Percentiles rank a stretch among this genome's conserved stretches.
These are phyloP conservation scores for Stellera chamaejasme DNA, from an alignment of 345 rosid species.

Conservation along the genomic window DNA sequence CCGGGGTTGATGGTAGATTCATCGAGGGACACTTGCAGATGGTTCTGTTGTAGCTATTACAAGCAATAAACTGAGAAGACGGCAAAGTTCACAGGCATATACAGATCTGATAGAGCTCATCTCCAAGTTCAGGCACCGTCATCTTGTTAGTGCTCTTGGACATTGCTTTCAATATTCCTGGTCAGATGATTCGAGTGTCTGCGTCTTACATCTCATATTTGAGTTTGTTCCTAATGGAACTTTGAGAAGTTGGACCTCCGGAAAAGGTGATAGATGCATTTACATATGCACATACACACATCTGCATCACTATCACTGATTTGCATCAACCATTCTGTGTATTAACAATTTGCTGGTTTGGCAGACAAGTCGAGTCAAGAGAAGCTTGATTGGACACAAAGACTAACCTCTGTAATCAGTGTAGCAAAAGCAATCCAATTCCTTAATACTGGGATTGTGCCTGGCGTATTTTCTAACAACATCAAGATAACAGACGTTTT, in stretches of 20 bases:
- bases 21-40: conserved; percentile 35
- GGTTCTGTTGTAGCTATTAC: conserved; percentile 31
- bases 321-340: not conserved
- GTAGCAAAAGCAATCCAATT: conserved; percentile 49
- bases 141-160: conserved; percentile 56
- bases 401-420: conserved; percentile 40
- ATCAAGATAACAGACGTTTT: conserved; percentile 51
- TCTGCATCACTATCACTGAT: not conserved
- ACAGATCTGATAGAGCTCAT: conserved; percentile 39
- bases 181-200: conserved; percentile 29
- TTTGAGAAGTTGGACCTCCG: conserved; percentile 33
- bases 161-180: conserved; percentile 38
- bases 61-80: conserved; percentile 33
- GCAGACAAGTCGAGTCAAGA: conserved; percentile 17
- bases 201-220: conserved; percentile 34
- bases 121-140: conserved; percentile 48
- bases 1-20: conserved; percentile 22
- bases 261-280: conserved; percentile 11
- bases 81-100: conserved; percentile 22
- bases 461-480: conserved; percentile 36
- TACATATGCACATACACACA: not conserved
- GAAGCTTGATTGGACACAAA: conserved; percentile 34
- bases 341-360: not conserved
- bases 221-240: conserved; percentile 37
- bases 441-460: conserved; percentile 52